These are phyloP conservation scores for Dichotomocladium elegans DNA, from an alignment of 371 early-diverging fungal species.

Conservation along the genomic window DNA sequence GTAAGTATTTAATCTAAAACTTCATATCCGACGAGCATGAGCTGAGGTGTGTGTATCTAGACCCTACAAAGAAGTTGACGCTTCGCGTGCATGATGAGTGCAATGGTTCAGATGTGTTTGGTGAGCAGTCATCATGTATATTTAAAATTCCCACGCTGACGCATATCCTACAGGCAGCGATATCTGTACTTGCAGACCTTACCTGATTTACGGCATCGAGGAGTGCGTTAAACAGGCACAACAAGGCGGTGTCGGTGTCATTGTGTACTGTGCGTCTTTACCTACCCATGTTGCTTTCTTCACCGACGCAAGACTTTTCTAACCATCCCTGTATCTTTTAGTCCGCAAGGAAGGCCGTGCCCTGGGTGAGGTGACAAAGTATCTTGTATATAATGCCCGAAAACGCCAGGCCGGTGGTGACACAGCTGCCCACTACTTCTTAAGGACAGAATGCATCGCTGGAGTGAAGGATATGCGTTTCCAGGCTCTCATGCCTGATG, in stretches of 20 bases:
- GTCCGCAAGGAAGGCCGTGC: constrained; percentile 95
- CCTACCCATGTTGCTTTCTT: background rate
- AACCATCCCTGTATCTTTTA: constrained; percentile 19
- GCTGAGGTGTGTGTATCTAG: constrained; percentile 23
- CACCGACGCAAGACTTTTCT: background rate
- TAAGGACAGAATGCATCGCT: constrained; percentile 90
- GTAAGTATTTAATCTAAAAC: constrained; percentile 22
- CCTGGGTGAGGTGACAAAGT: constrained; percentile 95
- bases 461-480: constrained; percentile 98
- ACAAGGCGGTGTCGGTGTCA: constrained; percentile 89
- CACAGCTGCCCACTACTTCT: constrained; percentile 87
- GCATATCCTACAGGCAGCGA: constrained; percentile 50
- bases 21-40: too few species aligned
- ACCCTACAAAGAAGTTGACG: constrained; percentile 81
- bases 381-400: constrained; percentile 93
- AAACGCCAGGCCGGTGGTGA: constrained; percentile 88
- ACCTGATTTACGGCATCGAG: constrained; percentile 91
- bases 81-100: constrained; percentile 93
- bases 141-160: background rate
- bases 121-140: constrained; percentile 22
- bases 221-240: constrained; percentile 90
- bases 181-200: constrained; percentile 94
- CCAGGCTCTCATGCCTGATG: constrained; percentile 97
- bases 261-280: constrained; percentile 80
- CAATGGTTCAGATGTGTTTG: constrained; percentile 94